Evolutionary conservation across 768 basidiomycete species (phyloP).

Genomic region (Phanerochaete carnosa): DNA sequence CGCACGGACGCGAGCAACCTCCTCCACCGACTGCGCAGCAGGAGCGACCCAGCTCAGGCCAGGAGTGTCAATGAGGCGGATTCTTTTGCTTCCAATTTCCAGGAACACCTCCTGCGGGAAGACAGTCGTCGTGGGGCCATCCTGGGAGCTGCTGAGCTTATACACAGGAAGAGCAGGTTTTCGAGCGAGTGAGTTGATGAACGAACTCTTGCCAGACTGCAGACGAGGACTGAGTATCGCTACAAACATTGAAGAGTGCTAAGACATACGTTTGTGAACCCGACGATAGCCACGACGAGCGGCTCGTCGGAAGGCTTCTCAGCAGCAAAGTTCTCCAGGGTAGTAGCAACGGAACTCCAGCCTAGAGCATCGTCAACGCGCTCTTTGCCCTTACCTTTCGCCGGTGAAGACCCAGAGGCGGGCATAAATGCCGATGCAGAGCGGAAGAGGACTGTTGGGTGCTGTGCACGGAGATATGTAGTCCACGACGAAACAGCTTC

Average conservation of each 20-base stretch:
- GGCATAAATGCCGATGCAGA: slow-evolving; percentile 69
- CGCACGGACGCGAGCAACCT: slow-evolving; percentile 37
- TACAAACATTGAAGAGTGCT: background rate
- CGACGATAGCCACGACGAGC: slow-evolving; percentile 74
- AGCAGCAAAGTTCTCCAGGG: slow-evolving; percentile 44
- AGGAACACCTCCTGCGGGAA: slow-evolving; percentile 60
- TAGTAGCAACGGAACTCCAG: slow-evolving; percentile 44
- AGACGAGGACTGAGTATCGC: background rate
- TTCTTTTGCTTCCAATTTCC: slow-evolving; percentile 42
- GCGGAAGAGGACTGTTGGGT: slow-evolving; percentile 71
- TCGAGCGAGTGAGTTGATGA: slow-evolving; percentile 74
- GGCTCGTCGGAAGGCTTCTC: slow-evolving; percentile 46
- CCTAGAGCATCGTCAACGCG: slow-evolving; percentile 61
- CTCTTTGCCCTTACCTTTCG: slow-evolving; percentile 46
- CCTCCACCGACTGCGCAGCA: slow-evolving; percentile 35
- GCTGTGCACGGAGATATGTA: slow-evolving; percentile 49
- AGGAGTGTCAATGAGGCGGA: slow-evolving; percentile 83
- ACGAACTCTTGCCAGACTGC: slow-evolving; percentile 79
- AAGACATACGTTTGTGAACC: slow-evolving; percentile 71
- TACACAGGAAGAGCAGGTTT: slow-evolving; percentile 56
- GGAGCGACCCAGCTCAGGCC: slow-evolving; percentile 64
- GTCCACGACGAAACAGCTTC: slow-evolving; percentile 76
- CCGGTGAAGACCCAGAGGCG: slow-evolving; percentile 18
- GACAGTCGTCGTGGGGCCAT: slow-evolving; percentile 70
- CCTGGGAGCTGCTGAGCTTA: slow-evolving; percentile 39